A percentile compares a stretch with the other conserved stretches of the same genome.
phyloP scores from a whole-genome alignment of 2,329 filamentous ascomycete species.

The Diaporthe ampelina region DNA sequence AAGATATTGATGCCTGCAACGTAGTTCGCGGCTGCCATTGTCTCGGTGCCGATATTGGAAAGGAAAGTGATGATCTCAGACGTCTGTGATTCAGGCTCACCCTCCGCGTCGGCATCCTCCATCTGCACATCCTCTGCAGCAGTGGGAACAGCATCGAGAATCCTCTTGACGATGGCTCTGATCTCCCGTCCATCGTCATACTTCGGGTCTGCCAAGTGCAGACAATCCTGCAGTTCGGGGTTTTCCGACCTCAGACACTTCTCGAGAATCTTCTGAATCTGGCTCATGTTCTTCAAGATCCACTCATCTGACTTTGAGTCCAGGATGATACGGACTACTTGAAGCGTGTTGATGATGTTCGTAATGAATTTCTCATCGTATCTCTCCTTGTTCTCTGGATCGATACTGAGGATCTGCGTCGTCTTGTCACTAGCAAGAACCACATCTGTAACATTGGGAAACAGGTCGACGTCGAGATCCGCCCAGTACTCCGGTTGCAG shows the following conservation, averaged over 20 bases:
- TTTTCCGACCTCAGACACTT: constrained; percentile 91
- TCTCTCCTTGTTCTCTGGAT: constrained; percentile 76
- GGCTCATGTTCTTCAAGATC: constrained; percentile 82
- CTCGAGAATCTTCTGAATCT: constrained; percentile 89
- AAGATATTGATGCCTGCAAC: constrained; percentile 92
- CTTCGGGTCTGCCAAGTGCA: constrained; percentile 81
- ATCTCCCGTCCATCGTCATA: constrained; percentile 79
- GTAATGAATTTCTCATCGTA: constrained; percentile 88
- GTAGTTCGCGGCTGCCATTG: constrained; percentile 84
- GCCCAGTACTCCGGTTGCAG: constrained; percentile 91
- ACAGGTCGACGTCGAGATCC: constrained; percentile 91
- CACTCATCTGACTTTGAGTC: constrained; percentile 92
- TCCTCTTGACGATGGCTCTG: constrained; percentile 81
- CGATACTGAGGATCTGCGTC: constrained; percentile 68
- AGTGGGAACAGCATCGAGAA: constrained; percentile 86
- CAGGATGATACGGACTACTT: constrained; percentile 90
- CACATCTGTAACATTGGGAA: constrained; percentile 89
- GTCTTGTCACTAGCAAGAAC: constrained; percentile 88
- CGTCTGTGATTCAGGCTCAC: constrained; percentile 82
- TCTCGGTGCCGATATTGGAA: constrained; percentile 88
- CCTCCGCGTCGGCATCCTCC: constrained; percentile 85
- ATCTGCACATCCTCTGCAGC: constrained; percentile 75
- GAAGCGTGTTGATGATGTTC: constrained; percentile 92
- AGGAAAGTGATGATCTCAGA: constrained; percentile 91
- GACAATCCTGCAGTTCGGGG: constrained; percentile 91